phyloP scores from a whole-genome alignment of 2,329 filamentous ascomycete genomes.

The Dactylella cylindrospora region DNA sequence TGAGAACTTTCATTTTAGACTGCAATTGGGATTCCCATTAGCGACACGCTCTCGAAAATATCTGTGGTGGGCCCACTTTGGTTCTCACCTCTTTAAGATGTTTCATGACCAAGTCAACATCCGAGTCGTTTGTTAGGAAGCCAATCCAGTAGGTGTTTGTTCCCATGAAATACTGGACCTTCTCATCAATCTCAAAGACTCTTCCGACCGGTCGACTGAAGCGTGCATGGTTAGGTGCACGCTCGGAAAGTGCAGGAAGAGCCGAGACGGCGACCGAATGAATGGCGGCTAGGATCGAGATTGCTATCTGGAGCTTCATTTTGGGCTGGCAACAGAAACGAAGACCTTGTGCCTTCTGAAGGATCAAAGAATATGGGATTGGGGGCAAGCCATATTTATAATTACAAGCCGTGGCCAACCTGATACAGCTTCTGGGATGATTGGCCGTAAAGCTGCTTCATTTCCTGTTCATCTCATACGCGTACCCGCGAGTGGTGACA shows the following conservation, averaged over 20 bases:
- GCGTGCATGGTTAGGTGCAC: conserved; percentile 34
- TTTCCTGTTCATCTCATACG: not conserved
- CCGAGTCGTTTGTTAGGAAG: conserved; percentile 49
- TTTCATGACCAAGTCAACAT: conserved; percentile 59
- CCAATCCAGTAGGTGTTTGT: conserved; percentile 44
- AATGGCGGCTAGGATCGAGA: conserved; percentile 23
- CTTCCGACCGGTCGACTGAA: conserved; percentile 20
- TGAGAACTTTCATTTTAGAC: conserved; percentile 61
- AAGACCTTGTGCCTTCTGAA: conserved; percentile 11
- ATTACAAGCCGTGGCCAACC: no score
- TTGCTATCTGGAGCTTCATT: conserved; percentile 32
- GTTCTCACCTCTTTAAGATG: conserved; percentile 52
- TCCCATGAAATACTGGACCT: conserved; percentile 44
- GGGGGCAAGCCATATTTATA: conserved; percentile 25
- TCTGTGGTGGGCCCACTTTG: no score
- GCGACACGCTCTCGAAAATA: not conserved
- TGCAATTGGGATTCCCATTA: conserved; percentile 38
- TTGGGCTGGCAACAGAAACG: not conserved
- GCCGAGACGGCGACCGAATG: conserved; percentile 29
- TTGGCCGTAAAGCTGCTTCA: no score
- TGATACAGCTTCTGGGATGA: no score
- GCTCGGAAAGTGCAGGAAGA: conserved; percentile 26
- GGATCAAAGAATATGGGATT: not conserved
- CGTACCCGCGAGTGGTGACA: not conserved
- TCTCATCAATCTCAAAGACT: conserved; percentile 39